Conservation (phyloP, 2,329 filamentous ascomycete species). For the Lasiodiplodia hormozganensis region DNA sequence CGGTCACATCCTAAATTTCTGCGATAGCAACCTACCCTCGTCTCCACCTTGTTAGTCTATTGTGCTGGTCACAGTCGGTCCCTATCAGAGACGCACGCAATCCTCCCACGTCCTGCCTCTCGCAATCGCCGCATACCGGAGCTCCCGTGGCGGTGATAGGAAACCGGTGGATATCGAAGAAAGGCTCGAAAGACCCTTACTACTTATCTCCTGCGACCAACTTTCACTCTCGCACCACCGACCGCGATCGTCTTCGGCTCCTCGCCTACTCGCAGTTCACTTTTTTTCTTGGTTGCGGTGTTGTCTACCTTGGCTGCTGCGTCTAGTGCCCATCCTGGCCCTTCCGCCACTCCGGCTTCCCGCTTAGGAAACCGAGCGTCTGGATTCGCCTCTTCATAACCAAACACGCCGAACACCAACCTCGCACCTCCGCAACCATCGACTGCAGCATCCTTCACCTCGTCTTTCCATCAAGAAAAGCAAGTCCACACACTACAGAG, state of each 20-base stretch:
- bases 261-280: neutral
- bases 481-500: neutral
- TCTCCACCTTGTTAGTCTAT: conserved; percentile 4
- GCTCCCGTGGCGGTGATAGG: neutral
- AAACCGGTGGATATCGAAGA: neutral
- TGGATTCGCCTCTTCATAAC: neutral
- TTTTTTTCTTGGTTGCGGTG: neutral
- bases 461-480: neutral
- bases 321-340: neutral
- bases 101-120: neutral
- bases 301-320: neutral
- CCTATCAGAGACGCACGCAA: conserved; percentile 7
- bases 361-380: conserved; percentile 20
- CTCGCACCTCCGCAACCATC: neutral
- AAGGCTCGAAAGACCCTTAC: neutral
- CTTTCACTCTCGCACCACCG: neutral
- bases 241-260: neutral
- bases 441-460: neutral
- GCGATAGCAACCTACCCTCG: neutral
- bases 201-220: neutral
- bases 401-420: neutral
- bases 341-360: conserved; percentile 18
- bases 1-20: neutral
- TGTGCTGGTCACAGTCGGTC: conserved; percentile 14
- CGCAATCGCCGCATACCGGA: neutral